Percentiles rank a stretch among this genome's conserved stretches.
Evolutionary conservation across 2,329 filamentous ascomycete species (phyloP).

Genomic region (Rhinocladiella mackenziei): DNA sequence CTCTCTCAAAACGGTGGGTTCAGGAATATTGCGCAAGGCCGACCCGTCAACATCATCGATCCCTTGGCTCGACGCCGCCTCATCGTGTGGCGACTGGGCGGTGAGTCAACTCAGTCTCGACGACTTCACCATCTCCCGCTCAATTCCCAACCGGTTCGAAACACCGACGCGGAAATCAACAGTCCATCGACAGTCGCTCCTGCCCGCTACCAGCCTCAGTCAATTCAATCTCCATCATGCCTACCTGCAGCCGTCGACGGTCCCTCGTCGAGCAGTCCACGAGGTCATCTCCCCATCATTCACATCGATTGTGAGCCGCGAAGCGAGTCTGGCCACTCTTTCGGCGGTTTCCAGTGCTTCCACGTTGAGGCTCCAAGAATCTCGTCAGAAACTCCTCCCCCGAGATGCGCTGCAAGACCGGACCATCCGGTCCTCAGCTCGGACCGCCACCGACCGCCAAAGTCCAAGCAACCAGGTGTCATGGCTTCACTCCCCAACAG

Average conservation of each 20-base stretch:
- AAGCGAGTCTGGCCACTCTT: slow-evolving; percentile 22
- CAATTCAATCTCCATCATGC: slow-evolving; percentile 24
- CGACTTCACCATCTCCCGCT: slow-evolving; percentile 15
- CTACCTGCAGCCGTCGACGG: slow-evolving; percentile 21
- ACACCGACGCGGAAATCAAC: slow-evolving; percentile 7
- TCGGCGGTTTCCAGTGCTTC: slow-evolving; percentile 18
- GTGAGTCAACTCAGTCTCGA: slow-evolving; percentile 20
- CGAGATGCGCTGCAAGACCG: neutral
- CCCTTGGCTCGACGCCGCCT: slow-evolving; percentile 14
- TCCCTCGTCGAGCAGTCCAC: slow-evolving; percentile 9
- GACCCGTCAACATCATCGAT: slow-evolving; percentile 15
- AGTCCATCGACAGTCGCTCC: slow-evolving; percentile 12
- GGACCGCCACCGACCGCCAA: neutral
- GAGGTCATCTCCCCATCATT: slow-evolving; percentile 9
- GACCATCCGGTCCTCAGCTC: neutral
- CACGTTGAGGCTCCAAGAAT: slow-evolving; percentile 21
- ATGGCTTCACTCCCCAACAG: slow-evolving; percentile 20
- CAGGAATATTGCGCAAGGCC: slow-evolving; percentile 24
- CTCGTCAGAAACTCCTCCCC: slow-evolving; percentile 11
- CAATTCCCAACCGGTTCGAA: slow-evolving; percentile 16
- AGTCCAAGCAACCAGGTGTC: slow-evolving; percentile 19
- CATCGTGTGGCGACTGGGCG: slow-evolving; percentile 14
- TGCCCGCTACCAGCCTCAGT: slow-evolving; percentile 24
- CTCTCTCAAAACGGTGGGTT: slow-evolving; percentile 20
- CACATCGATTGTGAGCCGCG: slow-evolving; percentile 16